phyloP scores from a whole-genome alignment of 1,139 yeast species.

The Candida gigantensis region DNA sequence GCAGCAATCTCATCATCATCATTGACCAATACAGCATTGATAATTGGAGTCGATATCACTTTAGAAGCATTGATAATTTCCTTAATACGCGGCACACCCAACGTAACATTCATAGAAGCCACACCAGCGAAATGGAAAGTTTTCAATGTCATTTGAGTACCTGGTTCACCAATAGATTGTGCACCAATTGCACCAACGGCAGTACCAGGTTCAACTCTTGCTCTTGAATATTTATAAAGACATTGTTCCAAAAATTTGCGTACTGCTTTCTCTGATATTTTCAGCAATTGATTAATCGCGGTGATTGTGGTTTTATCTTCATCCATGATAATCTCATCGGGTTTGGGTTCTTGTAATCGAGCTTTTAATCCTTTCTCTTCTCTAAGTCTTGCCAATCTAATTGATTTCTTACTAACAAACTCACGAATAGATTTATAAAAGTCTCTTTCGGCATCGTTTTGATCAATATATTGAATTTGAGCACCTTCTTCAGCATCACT shows the following conservation, averaged over 20 bases:
- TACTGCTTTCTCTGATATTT: conserved; percentile 72
- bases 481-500: conserved; percentile 32
- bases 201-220: conserved; percentile 94
- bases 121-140: conserved; percentile 99
- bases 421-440: conserved; percentile 75
- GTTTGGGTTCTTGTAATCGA: conserved; percentile 40
- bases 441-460: conserved; percentile 80
- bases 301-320: conserved; percentile 46
- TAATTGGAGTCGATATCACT: conserved; percentile 93
- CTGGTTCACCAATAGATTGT: conserved; percentile 98
- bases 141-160: conserved; percentile 98
- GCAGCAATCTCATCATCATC: conserved; percentile 97
- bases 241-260: conserved; percentile 93
- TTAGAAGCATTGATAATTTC: conserved; percentile 98
- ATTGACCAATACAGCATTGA: conserved; percentile 90
- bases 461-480: conserved; percentile 68
- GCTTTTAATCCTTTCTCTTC: conserved; percentile 48
- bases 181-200: conserved; percentile 98
- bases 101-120: conserved; percentile 99
- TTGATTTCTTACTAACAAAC: conserved; percentile 60
- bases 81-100: conserved; percentile 99
- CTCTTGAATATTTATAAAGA: conserved; percentile 98
- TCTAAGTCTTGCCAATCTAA: conserved; percentile 57
- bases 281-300: conserved; percentile 73
- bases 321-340: conserved; percentile 40